Evolutionary conservation across 2,329 filamentous ascomycete species (phyloP).

Genomic region (Aureobasidium lini): DNA sequence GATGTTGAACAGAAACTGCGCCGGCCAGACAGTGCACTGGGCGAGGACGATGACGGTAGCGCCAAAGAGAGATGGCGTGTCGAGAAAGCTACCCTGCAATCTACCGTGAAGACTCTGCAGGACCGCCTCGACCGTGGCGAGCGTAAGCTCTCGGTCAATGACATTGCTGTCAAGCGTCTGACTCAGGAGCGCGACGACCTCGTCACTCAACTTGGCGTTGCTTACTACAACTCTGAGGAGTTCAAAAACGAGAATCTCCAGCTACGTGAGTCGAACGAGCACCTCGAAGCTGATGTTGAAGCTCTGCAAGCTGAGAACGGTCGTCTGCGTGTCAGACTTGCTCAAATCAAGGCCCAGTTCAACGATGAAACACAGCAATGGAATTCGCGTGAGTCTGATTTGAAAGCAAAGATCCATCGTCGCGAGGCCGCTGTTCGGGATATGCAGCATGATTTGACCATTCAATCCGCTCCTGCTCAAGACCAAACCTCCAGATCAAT

Average conservation of each 20-base stretch:
- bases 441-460: background rate
- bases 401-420: constrained; percentile 9
- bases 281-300: constrained; percentile 75
- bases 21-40: constrained; percentile 41
- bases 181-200: constrained; percentile 59
- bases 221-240: constrained; percentile 52
- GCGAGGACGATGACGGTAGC: constrained; percentile 41
- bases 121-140: constrained; percentile 55
- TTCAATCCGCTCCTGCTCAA: background rate
- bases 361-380: constrained; percentile 35
- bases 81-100: constrained; percentile 49
- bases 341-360: constrained; percentile 37
- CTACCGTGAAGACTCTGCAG: constrained; percentile 53
- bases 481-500: background rate
- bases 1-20: constrained; percentile 33
- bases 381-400: constrained; percentile 14
- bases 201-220: constrained; percentile 54
- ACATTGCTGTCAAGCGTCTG: constrained; percentile 56
- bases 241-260: constrained; percentile 47
- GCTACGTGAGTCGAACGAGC: constrained; percentile 84
- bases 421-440: constrained; percentile 7
- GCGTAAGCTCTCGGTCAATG: constrained; percentile 53
- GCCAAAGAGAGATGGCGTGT: constrained; percentile 31
- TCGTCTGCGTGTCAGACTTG: constrained; percentile 32
- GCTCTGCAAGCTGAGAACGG: constrained; percentile 34